Evolutionary conservation across 805 yeast genomes (phyloP).

Genomic region (Starmerella etchellsii): DNA sequence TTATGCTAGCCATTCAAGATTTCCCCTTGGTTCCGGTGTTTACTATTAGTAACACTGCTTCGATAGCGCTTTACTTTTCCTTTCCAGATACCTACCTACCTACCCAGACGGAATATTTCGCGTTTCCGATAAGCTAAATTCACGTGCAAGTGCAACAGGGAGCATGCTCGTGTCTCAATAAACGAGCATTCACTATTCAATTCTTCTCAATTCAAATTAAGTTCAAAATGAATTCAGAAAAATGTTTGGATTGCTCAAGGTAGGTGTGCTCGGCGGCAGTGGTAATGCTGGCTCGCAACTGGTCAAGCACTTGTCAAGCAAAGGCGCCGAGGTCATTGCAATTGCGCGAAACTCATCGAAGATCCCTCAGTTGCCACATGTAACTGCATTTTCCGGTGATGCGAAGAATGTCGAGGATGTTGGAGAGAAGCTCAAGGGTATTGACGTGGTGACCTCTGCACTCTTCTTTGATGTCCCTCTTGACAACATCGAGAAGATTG

Average conservation of each 20-base stretch:
- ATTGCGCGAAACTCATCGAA: constrained; percentile 12
- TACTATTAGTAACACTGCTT: no score
- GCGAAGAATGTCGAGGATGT: constrained; percentile 9
- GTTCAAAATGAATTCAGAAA: no score
- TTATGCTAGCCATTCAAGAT: no score
- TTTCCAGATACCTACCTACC: no score
- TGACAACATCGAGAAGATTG: constrained; percentile 1
- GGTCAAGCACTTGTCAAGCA: constrained; percentile 8
- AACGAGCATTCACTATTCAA: no score
- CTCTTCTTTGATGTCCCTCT: constrained; percentile 6
- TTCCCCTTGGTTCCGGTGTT: no score
- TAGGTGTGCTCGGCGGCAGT: constrained; percentile 20
- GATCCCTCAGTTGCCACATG: constrained; percentile 2
- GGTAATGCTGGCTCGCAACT: constrained; percentile 28
- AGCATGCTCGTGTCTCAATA: no score
- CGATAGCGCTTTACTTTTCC: no score
- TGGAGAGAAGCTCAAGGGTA: constrained; percentile 4
- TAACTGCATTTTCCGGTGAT: constrained; percentile 9
- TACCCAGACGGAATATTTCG: no score
- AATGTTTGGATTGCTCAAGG: not conserved
- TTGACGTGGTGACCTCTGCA: constrained; percentile 10
- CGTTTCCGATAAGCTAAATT: no score
- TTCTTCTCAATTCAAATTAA: no score
- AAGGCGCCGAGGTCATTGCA: constrained; percentile 9
- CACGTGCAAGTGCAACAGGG: no score